Percentiles rank a stretch among this genome's conserved stretches.
Conservation (phyloP, 2,329 filamentous ascomycete genomes). For the Aspergillus puulaauensis region DNA sequence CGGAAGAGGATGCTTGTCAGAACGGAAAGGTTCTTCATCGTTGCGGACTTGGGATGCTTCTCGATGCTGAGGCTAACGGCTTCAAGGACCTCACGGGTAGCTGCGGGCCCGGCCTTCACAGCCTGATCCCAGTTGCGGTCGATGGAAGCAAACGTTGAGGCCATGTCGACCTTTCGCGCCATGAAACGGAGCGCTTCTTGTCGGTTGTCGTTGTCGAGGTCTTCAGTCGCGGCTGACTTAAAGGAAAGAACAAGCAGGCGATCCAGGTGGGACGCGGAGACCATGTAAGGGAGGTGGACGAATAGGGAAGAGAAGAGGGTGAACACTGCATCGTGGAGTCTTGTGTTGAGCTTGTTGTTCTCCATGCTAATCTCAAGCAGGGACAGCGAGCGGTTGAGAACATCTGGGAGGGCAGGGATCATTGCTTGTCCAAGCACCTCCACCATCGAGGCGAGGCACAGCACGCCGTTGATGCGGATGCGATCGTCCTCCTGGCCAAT, state of each 20-base stretch:
- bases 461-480: constrained; percentile 77
- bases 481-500: constrained; percentile 71
- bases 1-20: constrained; percentile 64
- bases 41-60: constrained; percentile 71
- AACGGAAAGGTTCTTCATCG: constrained; percentile 71
- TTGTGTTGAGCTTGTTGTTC: constrained; percentile 53
- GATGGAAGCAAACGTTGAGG: constrained; percentile 71
- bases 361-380: constrained; percentile 68
- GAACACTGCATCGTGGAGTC: constrained; percentile 79
- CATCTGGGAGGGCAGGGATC: constrained; percentile 75
- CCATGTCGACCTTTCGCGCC: constrained; percentile 74
- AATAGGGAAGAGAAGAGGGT: constrained; percentile 76
- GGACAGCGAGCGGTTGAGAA: constrained; percentile 69
- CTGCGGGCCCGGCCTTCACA: constrained; percentile 61
- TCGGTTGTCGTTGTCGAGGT: constrained; percentile 64
- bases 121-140: constrained; percentile 70
- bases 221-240: constrained; percentile 64
- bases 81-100: constrained; percentile 67
- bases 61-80: constrained; percentile 71
- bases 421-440: constrained; percentile 85
- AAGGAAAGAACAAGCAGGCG: constrained; percentile 71
- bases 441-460: constrained; percentile 85
- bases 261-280: constrained; percentile 73
- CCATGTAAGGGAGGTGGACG: constrained; percentile 84
- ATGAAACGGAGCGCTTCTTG: constrained; percentile 69